phyloP scores from a whole-genome alignment of 139 green algal species.

The Yamagishiella unicocca region DNA sequence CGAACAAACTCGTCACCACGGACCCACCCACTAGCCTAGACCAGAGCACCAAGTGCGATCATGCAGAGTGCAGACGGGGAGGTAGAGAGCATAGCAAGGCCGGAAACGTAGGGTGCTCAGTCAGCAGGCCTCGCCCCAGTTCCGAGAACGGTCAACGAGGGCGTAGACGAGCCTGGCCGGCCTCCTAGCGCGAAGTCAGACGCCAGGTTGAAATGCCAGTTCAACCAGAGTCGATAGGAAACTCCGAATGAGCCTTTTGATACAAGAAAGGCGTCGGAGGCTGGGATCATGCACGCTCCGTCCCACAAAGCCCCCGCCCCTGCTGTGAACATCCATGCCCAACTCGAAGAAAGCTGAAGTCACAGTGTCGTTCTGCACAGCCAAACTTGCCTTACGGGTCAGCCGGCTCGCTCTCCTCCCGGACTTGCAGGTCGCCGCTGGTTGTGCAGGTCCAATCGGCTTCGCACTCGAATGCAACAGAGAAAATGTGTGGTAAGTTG shows the following conservation, averaged over 20 bases:
- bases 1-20: too few relatives aligned
- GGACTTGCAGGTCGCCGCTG: constrained; percentile 24
- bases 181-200: not conserved
- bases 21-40: too few relatives aligned
- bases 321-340: too few relatives aligned
- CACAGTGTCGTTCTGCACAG: too few relatives aligned
- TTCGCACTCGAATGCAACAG: not conserved
- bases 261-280: not conserved
- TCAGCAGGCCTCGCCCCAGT: constrained; percentile 1
- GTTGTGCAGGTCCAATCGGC: not conserved
- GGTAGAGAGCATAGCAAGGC: too few relatives aligned
- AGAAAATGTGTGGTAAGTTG: not conserved
- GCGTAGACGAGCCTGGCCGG: not conserved
- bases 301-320: too few relatives aligned
- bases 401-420: constrained; percentile 5
- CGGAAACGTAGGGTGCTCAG: too few relatives aligned
- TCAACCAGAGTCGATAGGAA: not conserved
- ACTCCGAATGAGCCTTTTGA: not conserved
- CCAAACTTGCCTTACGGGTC: constrained; percentile 24
- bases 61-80: too few relatives aligned
- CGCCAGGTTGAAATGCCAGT: not conserved
- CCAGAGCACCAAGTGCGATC: too few relatives aligned
- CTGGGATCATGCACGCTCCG: constrained; percentile 4
- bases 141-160: constrained; percentile 30
- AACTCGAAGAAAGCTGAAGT: too few relatives aligned